Base-by-base conservation (phyloP, 2,329 filamentous ascomycete species). In the Dothiorella sarmentorum region DNA sequence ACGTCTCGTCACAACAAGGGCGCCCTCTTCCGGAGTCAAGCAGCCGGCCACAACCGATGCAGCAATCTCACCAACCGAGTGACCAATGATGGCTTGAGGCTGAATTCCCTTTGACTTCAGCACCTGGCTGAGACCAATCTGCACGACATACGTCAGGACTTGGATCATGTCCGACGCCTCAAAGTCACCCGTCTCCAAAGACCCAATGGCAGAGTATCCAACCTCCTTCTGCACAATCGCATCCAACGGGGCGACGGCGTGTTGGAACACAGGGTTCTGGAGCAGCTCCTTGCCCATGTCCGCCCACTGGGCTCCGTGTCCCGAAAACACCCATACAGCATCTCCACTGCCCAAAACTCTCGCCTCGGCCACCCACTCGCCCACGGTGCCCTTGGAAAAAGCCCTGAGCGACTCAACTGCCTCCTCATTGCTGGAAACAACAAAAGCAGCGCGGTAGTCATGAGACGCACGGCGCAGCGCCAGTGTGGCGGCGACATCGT, bases 261-360 rank as follows among this genome's bases (percentile, higher is more conserved):
- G 24, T 11, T 24, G 52, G 62, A 74, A 74, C 3, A 65, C 52
- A 3, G 61, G 38, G 13, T 61, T 55, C 1, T 63, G 37, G 29
- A 76, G 38, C 0, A 78, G 66, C 27, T 75, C 70, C 10, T 67
- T 67, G 7, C 74, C 47, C 75, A 78, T 78, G 3, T 69, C 68
- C 0, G 61, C 52, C 72, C 74, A 78, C 44, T 78, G 76, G 2
- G 74, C 74, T 26, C 76, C 76, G 44, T 78, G 76, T 1, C 76
- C 76, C 0, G 74, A 75, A 61, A 77, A 78, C 0, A 78, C 68
- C 71, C 72, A 77, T 0, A 70, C 68, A 4, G 61, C 61, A 15
- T 65, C 64, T 17, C 58, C 45, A 31, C 44, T 62, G 24, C 45
- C 56, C 2, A 66, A 47, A 1, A 63, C 38, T 1, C 66, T 61